phyloP scores from a whole-genome alignment of 139 green algal species.

The Tetradesmus lagerheimii region DNA sequence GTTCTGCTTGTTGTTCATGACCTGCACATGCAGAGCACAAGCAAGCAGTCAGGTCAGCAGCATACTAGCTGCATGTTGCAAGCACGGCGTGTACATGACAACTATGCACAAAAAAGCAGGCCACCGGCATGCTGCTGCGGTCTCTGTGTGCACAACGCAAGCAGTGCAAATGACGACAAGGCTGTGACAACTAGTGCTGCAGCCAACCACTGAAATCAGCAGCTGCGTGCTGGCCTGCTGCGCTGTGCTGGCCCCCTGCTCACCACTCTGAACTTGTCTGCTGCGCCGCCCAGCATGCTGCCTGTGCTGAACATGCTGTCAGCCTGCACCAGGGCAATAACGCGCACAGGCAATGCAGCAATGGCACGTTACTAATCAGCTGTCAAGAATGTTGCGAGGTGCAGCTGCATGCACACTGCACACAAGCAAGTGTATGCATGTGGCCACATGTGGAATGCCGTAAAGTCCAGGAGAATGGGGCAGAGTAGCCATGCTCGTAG shows the following conservation, averaged over 20 bases:
- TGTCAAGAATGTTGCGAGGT: not conserved
- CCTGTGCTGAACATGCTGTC: constrained; percentile 61
- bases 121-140: too few relatives aligned
- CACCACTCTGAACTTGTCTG: constrained; percentile 75
- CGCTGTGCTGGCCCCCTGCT: not conserved
- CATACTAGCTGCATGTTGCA: too few relatives aligned
- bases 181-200: too few relatives aligned
- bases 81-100: too few relatives aligned
- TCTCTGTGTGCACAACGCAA: too few relatives aligned
- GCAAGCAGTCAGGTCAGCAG: not conserved
- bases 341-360: not conserved
- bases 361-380: not conserved
- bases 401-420: not conserved
- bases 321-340: constrained; percentile 47
- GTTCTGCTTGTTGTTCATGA: constrained; percentile 67
- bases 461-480: too few relatives aligned
- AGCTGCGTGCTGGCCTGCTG: not conserved
- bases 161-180: too few relatives aligned
- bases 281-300: constrained; percentile 62
- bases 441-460: too few relatives aligned
- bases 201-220: too few relatives aligned
- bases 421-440: not conserved
- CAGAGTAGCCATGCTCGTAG: too few relatives aligned
- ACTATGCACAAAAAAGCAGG: too few relatives aligned
- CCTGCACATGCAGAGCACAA: constrained; percentile 41